A percentile compares a stretch with the other conserved stretches of the same genome.
These are phyloP conservation scores for Mycena vitilis DNA, from an alignment of 768 basidiomycete species.

Conservation along the genomic window DNA sequence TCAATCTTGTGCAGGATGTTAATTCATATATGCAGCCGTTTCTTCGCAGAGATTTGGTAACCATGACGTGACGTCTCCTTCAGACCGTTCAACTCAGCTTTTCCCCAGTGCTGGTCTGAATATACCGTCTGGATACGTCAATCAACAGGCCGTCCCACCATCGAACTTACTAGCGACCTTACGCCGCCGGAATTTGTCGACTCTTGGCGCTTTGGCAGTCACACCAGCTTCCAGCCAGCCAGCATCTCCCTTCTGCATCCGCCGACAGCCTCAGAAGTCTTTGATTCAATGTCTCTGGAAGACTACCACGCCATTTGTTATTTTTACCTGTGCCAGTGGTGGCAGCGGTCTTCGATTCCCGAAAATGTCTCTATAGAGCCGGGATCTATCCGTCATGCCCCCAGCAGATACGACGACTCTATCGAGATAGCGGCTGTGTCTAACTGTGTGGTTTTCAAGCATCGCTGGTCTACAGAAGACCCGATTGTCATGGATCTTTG, in stretches of 20 bases:
- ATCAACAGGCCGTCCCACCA: background rate
- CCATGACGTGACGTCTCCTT: background rate
- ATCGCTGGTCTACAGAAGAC: background rate
- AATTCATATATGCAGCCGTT: background rate
- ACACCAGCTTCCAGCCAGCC: background rate
- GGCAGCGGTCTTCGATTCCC: background rate
- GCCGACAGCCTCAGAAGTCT: background rate
- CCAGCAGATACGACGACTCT: background rate
- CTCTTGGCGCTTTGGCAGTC: background rate
- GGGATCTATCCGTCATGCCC: background rate
- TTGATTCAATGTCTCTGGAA: background rate
- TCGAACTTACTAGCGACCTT: background rate
- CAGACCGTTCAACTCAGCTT: background rate
- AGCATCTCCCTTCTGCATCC: background rate
- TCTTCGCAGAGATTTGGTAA: background rate
- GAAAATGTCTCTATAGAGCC: background rate
- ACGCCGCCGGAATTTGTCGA: background rate
- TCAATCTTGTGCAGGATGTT: slow-evolving; percentile 10
- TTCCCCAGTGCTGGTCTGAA: background rate
- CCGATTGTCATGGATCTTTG: background rate
- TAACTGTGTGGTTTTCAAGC: background rate
- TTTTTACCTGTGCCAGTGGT: background rate
- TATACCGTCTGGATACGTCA: slow-evolving; percentile 10
- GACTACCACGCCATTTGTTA: slow-evolving; percentile 6
- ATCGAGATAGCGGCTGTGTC: background rate